Evolutionary conservation across 129 eudicot genomes (phyloP), one percentile per base, ranked within the genome.

Genomic region (carrot (Daucus carota)): DNA sequence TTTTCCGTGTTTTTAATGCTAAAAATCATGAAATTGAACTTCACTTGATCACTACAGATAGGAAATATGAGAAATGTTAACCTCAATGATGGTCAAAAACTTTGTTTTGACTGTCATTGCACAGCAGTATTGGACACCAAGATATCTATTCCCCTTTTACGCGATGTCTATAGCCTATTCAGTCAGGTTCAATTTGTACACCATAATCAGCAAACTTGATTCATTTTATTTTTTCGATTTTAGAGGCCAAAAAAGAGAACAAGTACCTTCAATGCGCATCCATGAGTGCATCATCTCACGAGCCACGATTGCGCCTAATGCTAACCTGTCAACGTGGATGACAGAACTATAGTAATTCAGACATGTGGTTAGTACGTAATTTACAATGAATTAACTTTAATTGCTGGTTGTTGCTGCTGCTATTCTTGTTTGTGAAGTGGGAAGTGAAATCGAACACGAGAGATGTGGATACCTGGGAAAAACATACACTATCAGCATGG

Each of bases 211-310:
- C 7, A 42, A 26, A 24, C n/a, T 17, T 42, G 28, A 42, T 38
- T 11, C 1, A 10, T 14, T 38, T 12, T 18, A n/a, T n/a, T n/a
- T n/a, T n/a, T n/a, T 18, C 10, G 47, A n/a, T 3, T 70, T 40
- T 9, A 11, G 47, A 71, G 18, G 54, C 18, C n/a, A 5, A 15
- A 13, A 41, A 41, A 70, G 0, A n/a, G 31, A 8, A 71, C 24
- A n/a, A 5, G 12, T 32, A 71, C 75, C 75, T 71, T 42, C 38
- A 13, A 26, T 46, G 12, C 38, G 36, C 36, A 71, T 42, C 75
- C 75, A 71, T 4, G 54, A 36, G 13, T 71, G 75, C 38, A 71
- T 71, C 75, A 71, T 71, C n/a, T 71, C 75, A 26, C 43, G 75
- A 43, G 75, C 75, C 33, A 71, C 12, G 75, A 38, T 71, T 42